These are phyloP conservation scores for Russula ochroleuca DNA, from an alignment of 768 basidiomycete species.

Conservation along the genomic window DNA sequence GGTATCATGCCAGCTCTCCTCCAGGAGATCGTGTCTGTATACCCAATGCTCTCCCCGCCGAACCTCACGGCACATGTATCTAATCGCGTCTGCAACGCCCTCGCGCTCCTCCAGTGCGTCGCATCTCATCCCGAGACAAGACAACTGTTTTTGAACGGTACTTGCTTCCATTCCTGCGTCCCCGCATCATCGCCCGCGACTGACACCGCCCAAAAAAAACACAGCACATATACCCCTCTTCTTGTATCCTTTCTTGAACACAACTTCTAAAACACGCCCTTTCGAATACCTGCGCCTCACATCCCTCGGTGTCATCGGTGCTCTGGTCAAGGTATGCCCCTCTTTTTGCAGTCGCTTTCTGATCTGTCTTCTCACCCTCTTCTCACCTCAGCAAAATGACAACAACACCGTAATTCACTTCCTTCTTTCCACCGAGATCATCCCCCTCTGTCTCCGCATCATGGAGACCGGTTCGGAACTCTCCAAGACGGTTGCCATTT, in stretches of 20 bases:
- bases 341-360: neutral
- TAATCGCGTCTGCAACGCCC: conserved; percentile 97
- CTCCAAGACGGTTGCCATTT: conserved; percentile 98
- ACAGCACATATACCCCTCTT: conserved; percentile 91
- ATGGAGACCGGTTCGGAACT: conserved; percentile 99
- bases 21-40: conserved; percentile 97
- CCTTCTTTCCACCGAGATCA: conserved; percentile 97
- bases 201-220: neutral
- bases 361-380: conserved; percentile 10
- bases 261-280: conserved; percentile 97
- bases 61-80: conserved; percentile 96
- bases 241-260: conserved; percentile 97
- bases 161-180: conserved; percentile 27
- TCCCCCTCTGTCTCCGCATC: conserved; percentile 96
- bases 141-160: conserved; percentile 91
- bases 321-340: conserved; percentile 80
- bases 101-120: conserved; percentile 96
- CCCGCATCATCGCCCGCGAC: neutral
- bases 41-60: conserved; percentile 91
- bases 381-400: conserved; percentile 83
- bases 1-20: conserved; percentile 97
- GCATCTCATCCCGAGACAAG: conserved; percentile 96
- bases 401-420: conserved; percentile 99
- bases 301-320: conserved; percentile 98
- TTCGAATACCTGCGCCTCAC: conserved; percentile 99